These are phyloP conservation scores for Saposhnikovia divaricata DNA, from an alignment of 129 eudicot genomes.

Conservation along the genomic window DNA sequence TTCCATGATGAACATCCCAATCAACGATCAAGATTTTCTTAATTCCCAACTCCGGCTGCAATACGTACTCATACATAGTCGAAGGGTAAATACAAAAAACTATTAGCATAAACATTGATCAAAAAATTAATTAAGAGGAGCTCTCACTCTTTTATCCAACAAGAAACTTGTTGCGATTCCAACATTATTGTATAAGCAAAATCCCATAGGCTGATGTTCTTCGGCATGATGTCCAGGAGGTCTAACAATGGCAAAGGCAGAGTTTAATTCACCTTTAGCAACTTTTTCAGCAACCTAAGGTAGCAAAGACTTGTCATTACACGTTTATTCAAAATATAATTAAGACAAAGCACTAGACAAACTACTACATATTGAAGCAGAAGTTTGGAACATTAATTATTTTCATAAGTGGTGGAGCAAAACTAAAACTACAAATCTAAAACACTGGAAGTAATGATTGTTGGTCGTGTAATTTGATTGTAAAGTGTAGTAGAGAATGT, in stretches of 20 bases:
- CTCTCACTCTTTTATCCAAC: conserved; percentile 74
- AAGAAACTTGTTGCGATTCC: conserved; percentile 78
- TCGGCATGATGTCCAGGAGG: conserved; percentile 99
- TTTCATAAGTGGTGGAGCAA: background rate
- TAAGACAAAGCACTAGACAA: background rate
- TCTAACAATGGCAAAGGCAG: conserved; percentile 94
- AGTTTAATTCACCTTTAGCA: conserved; percentile 77
- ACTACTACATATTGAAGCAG: background rate
- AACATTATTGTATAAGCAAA: conserved; percentile 80
- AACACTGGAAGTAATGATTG: background rate
- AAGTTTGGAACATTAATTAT: background rate
- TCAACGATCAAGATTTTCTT: conserved; percentile 78
- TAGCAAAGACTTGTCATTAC: conserved; percentile 6
- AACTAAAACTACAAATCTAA: background rate
- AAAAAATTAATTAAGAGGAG: conserved; percentile 5
- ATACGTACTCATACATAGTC: background rate
- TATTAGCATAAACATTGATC: background rate
- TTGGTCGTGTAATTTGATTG: background rate
- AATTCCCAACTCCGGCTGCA: conserved; percentile 65
- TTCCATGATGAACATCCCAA: conserved; percentile 99
- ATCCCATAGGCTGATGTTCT: conserved; percentile 78
- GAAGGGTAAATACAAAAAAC: background rate
- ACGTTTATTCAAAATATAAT: background rate
- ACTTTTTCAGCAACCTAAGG: conserved; percentile 78
- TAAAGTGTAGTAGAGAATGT: background rate